Evolutionary conservation across 2,329 filamentous ascomycete genomes (phyloP).

Genomic region (Epichloe hybrida): DNA sequence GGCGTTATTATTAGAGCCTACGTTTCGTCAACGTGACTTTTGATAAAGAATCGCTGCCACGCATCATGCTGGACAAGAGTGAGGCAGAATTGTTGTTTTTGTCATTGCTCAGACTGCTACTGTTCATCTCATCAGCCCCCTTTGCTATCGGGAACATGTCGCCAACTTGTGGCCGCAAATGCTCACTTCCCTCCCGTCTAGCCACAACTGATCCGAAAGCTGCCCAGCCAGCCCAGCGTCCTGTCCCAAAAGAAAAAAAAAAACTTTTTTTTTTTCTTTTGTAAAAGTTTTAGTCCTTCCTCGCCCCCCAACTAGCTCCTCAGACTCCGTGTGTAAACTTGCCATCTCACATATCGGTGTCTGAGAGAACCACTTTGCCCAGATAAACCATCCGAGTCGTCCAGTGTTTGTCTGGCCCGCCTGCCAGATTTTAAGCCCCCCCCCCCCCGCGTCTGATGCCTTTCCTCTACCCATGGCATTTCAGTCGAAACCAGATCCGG

Average conservation of each 20-base stretch:
- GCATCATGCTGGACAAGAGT: neutral
- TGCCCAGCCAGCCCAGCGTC: conserved; percentile 7
- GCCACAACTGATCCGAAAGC: conserved; percentile 6
- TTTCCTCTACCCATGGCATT: neutral
- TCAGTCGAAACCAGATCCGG: neutral
- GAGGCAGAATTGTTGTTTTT: conserved; percentile 2
- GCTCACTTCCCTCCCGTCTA: neutral
- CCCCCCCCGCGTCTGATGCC: neutral
- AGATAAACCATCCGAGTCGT: neutral
- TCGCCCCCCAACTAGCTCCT: neutral
- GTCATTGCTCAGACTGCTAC: conserved; percentile 2
- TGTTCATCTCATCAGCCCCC: conserved; percentile 2
- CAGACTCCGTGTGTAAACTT: conserved; percentile 1
- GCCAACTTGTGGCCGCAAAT: neutral
- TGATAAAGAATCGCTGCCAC: neutral
- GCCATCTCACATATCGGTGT: neutral
- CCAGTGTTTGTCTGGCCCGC: neutral
- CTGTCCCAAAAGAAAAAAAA: conserved; percentile 14
- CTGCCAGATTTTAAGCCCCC: neutral
- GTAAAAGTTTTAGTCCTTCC: conserved; percentile 14
- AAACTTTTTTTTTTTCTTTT: conserved; percentile 14
- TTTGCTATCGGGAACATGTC: neutral
- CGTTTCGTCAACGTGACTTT: too few species aligned
- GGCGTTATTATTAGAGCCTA: too few species aligned
- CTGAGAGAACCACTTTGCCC: neutral